Percentiles rank a stretch among this genome's conserved stretches.
phyloP scores from a whole-genome alignment of 1,284 basidiomycete species.

The Ganoderma sinense region DNA sequence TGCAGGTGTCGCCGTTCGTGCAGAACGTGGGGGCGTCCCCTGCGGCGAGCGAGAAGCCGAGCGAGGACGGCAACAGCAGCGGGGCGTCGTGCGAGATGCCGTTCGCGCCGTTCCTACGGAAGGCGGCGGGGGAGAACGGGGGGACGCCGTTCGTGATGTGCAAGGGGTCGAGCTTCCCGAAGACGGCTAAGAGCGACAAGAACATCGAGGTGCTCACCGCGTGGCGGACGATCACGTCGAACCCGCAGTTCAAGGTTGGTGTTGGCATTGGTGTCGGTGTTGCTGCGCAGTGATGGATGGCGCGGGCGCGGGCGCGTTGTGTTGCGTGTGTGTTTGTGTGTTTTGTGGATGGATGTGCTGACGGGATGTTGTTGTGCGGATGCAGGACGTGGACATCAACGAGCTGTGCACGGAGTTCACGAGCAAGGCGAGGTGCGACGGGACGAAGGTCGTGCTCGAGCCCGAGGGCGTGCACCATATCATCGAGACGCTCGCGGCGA shows the following conservation, averaged over 20 bases:
- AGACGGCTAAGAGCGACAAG: constrained; percentile 69
- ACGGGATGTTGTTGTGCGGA: constrained; percentile 14
- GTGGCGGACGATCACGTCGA: constrained; percentile 75
- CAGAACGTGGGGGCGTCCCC: constrained; percentile 32
- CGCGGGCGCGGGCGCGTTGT: too few relatives aligned
- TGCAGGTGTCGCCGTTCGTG: constrained; percentile 33
- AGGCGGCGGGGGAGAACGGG: constrained; percentile 35
- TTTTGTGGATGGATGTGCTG: constrained; percentile 7
- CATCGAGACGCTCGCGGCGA: constrained; percentile 57
- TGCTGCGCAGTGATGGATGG: background rate
- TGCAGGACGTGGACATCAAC: constrained; percentile 77
- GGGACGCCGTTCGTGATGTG: constrained; percentile 62
- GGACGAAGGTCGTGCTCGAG: constrained; percentile 80
- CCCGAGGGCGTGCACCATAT: constrained; percentile 71
- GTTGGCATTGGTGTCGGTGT: background rate
- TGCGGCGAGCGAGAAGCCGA: background rate
- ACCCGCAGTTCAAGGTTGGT: constrained; percentile 70
- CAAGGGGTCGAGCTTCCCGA: constrained; percentile 68
- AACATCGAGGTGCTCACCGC: constrained; percentile 80
- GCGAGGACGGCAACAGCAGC: background rate
- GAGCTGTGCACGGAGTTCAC: constrained; percentile 80
- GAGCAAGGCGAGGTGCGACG: constrained; percentile 81
- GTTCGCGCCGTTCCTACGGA: constrained; percentile 36
- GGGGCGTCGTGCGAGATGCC: constrained; percentile 34
- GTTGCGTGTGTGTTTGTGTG: background rate